A percentile compares a stretch with the other conserved stretches of the same genome.
phyloP scores from a whole-genome alignment of 768 basidiomycete genomes.

The Russula griseocarnosa region DNA sequence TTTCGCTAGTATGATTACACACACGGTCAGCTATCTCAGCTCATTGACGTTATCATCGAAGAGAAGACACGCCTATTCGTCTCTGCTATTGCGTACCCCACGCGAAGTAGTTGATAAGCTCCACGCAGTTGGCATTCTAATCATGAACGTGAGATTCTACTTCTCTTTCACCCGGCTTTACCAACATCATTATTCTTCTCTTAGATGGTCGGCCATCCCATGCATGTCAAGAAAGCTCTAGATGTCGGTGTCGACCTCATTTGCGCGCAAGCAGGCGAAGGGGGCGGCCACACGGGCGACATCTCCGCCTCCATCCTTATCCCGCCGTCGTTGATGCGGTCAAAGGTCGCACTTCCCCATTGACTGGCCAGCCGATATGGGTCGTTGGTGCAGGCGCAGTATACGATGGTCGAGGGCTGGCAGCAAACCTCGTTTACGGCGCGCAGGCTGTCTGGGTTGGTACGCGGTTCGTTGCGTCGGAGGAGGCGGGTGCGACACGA shows the following conservation, averaged over 20 bases:
- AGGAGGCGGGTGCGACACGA: conserved; percentile 77
- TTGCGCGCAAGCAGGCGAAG: conserved; percentile 92
- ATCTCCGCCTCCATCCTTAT: conserved; percentile 82
- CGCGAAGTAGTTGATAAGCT: conserved; percentile 72
- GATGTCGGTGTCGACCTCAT: conserved; percentile 87
- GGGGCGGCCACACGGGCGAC: conserved; percentile 68
- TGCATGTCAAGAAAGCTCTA: conserved; percentile 77
- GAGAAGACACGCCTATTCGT: conserved; percentile 88
- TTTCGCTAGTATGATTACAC: conserved; percentile 77
- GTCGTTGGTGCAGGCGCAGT: conserved; percentile 92
- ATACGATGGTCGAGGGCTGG: conserved; percentile 81
- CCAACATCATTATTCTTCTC: no score
- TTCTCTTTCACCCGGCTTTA: background rate
- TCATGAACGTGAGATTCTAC: conserved; percentile 66
- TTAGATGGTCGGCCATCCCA: conserved; percentile 89
- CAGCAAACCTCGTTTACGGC: conserved; percentile 85
- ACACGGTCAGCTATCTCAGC: conserved; percentile 77
- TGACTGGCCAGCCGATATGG: conserved; percentile 80
- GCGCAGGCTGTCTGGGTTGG: conserved; percentile 76
- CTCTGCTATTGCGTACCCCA: conserved; percentile 86
- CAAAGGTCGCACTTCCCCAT: conserved; percentile 68
- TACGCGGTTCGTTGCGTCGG: conserved; percentile 76
- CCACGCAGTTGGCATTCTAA: conserved; percentile 77
- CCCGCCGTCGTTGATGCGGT: conserved; percentile 82
- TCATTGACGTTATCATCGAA: conserved; percentile 89